Evolutionary conservation across 176 grass and related monocot species (phyloP), one percentile per base, ranked within the genome.

Genomic region (Hyparrhenia diplandra): DNA sequence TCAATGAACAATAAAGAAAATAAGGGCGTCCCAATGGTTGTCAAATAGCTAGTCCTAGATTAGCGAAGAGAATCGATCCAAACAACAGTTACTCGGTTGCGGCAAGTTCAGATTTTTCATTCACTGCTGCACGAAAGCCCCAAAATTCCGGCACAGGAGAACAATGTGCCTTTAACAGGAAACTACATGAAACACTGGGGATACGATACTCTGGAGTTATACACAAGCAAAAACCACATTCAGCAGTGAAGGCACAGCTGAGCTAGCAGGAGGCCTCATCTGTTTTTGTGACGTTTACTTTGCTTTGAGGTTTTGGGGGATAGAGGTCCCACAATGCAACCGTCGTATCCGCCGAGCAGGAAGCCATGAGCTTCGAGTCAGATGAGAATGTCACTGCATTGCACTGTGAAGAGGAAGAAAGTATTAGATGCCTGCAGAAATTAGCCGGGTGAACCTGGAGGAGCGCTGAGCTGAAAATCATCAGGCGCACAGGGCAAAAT

Each of bases 301-400:
- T 51, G 76, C 20, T 81, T 35, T 28, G 5, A 21, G 71, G 25
- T 73, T 87, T 88, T 32, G 92, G 66, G n/a, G 92, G 92, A 78
- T 92, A 98, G 5, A 98, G 74, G 81, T 94, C 85, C 95, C 95
- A 94, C 21, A 98, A 67, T 74, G 92, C 90, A 67, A 92, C 85
- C 0, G 84, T 98, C 13, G 92, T 90, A 64, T 98, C 95, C 36
- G 83, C n/a, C 0, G 92, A 92, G 86, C 95, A 94, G 13, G 95
- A 98, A 80, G 95, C 95, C 92, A 98, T 81, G 78, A 88, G 31
- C 84, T 92, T 94, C 78, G 85, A 82, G 81, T 94, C 95, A 41
- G 69, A 35, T 81, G 95, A 90, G 75, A 98, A 98, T 4, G 88
- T 71, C 74, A 92, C 90, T 4, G 86, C 92, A 76, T 92, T 91